Base-by-base conservation (phyloP, 192 early-diverging fungal species). In the Gigaspora rosea region DNA sequence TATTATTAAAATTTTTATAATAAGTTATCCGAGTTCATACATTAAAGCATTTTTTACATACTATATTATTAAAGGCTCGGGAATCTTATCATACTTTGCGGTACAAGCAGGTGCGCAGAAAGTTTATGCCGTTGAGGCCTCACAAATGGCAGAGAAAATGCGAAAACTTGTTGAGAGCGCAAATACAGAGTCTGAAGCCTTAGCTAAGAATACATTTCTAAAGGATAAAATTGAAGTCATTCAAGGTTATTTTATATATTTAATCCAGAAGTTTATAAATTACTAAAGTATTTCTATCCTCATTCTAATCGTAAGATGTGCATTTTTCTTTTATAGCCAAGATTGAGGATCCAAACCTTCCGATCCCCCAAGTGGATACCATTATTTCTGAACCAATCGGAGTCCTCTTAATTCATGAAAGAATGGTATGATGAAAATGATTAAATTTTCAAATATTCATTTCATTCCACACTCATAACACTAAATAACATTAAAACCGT, bases 321-420 rank as follows among this genome's bases (percentile, higher is more conserved):
- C 36, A n/a, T 32, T 33, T 12, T 73, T 66, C 67, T 36, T 33
- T 46, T 32, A 36, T 80, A 91, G 90, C 91, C 79, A 97, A 97
- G 84, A 93, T 97, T 71, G 97, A 99, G 81, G 92, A 95, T 35
- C 82, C 92, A 9, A 74, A 81, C 74, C 74, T 93, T 20, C 79
- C 84, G 13, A 84, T 93, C 10, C 94, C 94, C 5, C 79, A 90
- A 80, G 96, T 99, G 0, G 97, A 99, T 67, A 96, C 94, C 5
- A 93, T 99, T 52, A 91, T 99, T 71, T 95, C 94, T 56, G 97
- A 99, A 81, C 97, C 97, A 13, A 98, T 99, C 79, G 96, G 96
- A 56, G 97, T 99, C 27, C 84, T 99, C 47, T 88, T 99, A 71
- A 92, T 99, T 64, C 97, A 99, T 74, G 97, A 99, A 81, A 90